phyloP scores from a whole-genome alignment of 495 filamentous ascomycete species.

The Penicillium ochrochloron region DNA sequence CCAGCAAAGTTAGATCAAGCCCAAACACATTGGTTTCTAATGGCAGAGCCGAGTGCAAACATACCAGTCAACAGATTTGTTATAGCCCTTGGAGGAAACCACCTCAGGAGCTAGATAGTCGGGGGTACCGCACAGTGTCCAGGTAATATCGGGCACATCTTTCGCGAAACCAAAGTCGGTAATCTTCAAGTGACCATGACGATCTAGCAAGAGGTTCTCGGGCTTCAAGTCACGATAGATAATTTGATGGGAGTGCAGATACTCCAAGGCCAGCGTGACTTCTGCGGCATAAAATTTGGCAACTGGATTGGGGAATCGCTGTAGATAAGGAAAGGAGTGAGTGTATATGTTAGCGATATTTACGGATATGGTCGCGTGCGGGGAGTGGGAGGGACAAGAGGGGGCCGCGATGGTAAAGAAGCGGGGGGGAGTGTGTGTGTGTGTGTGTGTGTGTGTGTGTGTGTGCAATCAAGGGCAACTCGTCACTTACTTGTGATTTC shows the following conservation, averaged over 20 bases:
- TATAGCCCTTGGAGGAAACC: constrained; percentile 96
- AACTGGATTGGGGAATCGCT: constrained; percentile 98
- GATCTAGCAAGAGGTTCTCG: constrained; percentile 91
- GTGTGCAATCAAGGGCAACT: not conserved
- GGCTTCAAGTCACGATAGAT: constrained; percentile 98
- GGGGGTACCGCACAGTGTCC: constrained; percentile 98
- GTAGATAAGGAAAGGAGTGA: constrained; percentile 2
- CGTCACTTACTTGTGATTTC: constrained; percentile 85
- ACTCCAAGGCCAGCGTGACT: constrained; percentile 93
- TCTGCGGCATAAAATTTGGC: constrained; percentile 99
- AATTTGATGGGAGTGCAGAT: constrained; percentile 91
- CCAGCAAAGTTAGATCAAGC: not conserved
- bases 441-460: not conserved
- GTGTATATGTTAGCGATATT: not conserved
- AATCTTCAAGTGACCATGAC: constrained; percentile 97
- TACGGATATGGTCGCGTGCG: not conserved
- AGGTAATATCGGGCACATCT: constrained; percentile 97
- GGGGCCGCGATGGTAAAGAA: not conserved
- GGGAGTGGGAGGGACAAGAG: not conserved
- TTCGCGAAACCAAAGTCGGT: constrained; percentile 99
- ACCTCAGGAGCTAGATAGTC: constrained; percentile 98
- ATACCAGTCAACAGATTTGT: constrained; percentile 98
- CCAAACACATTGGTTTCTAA: not conserved
- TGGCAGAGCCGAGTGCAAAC: constrained; percentile 29
- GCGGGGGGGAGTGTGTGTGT: not conserved